Base-by-base conservation (phyloP, 345 rosid species). In the Hibiscus mutabilis region DNA sequence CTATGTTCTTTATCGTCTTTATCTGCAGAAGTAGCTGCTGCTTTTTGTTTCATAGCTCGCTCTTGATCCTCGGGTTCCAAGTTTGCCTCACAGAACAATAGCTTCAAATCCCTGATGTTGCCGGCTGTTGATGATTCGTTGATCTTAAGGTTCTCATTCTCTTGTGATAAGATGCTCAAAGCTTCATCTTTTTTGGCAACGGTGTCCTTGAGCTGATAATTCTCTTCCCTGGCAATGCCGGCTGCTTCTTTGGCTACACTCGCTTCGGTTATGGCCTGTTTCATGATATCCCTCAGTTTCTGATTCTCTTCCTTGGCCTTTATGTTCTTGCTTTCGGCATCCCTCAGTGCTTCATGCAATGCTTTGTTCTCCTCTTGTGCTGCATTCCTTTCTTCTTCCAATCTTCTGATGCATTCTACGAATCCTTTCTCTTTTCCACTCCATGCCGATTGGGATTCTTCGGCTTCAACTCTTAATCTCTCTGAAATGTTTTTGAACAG, bases 211-310 rank as follows among this genome's bases (percentile, higher is more conserved):
- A 58, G 61, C 14, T 58, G 61, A 15, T 14, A 58, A 58, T 58
- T 58, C 16, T 58, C 61, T 58, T 58, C 61, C 61, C n/a, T 58
- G 61, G 61, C 61, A 58, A 58, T 25, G 2, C 3, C 25, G 12
- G 61, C 61, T 24, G 61, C 61, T 78, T 86, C 99, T 82, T 90
- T 95, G 0, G 99, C 94, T 2, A 82, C 90, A 67, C 81, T 95
- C 12, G 99, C 90, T 78, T 95, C 99, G 18, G 82, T 95, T 0
- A 95, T 71, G 0, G 99, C 99, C 37, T 92, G 96, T 61, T 95
- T 95, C 24, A 95, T 87, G 46, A 89, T 89, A 75, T 92, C 97
- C 6, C 96, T 76, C 55, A 95, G 55, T 40, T 86, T 88, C 10
- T 77, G 82, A 58, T 79, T 86, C 83, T 95, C 99, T 22, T 92